Evolutionary conservation across 2,329 filamentous ascomycete genomes (phyloP), one percentile per base, ranked within the genome.

Genomic region (Zymoseptoria tritici): DNA sequence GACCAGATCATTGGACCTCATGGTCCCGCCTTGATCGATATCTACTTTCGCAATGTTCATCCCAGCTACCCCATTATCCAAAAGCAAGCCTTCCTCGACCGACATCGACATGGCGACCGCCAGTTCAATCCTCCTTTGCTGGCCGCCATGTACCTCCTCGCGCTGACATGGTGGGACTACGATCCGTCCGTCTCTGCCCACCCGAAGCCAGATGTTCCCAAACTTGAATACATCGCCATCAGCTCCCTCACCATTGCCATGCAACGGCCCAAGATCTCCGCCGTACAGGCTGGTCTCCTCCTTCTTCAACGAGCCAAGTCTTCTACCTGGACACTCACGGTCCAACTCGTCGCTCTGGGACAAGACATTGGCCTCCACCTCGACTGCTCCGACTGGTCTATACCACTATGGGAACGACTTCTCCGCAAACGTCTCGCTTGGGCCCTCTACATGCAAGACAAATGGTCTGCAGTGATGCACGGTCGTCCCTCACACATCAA

Each of bases 391-490:
- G 80, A 81, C 56, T 96, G 92, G 92, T 90, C 90, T 62, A 93
- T 96, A 57, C 90, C 91, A 26, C 81, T 82, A 0, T 96, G 91
- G 91, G 91, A 96, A 73, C 88, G 89, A 67, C 89, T 90, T 0
- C 74, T 96, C 60, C 83, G 92, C 62, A 94, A 93, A 72, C 84
- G 92, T 54, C 82, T 96, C 50, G 91, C 90, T 0, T 96, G 92
- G 91, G 91, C 90, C 2, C 75, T 96, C 55, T 96, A 94, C 72
- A 93, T 95, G 87, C 91, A 96, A 75, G 92, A 97, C 75, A 95
- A 90, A 73, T 96, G 91, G 91, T 90, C 89, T 16, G 87, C 91
- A 1, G 79, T 96, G 20, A 86, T 94, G 22, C 89, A 95, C 69
- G 91, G 91, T 9, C 86, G 91, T 9, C 91, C 91, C 0, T 94